A percentile compares a stretch with the other conserved stretches of the same genome.
Conservation (phyloP, 2,329 filamentous ascomycete species). For the Blastomyces gilchristii region DNA sequence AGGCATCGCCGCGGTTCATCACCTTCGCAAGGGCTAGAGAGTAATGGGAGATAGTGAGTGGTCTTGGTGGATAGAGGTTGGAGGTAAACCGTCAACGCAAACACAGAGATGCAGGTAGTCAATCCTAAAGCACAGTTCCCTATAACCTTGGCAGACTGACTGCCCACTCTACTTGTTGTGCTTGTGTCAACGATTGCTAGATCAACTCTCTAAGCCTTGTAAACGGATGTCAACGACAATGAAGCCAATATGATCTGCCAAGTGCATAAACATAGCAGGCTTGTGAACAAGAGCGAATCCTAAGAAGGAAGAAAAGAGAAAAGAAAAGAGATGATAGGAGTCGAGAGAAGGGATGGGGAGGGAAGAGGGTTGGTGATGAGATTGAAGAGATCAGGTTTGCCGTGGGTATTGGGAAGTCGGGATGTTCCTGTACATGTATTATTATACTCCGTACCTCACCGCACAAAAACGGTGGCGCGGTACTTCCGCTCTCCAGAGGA, state of each 20-base stretch:
- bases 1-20: slow-evolving; percentile 29
- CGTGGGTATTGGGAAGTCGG: too few species aligned
- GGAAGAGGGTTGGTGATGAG: background rate
- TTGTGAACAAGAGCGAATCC: too few species aligned
- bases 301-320: background rate
- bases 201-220: background rate
- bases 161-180: background rate
- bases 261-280: background rate
- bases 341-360: background rate
- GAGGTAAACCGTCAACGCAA: background rate
- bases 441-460: background rate
- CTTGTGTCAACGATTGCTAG: background rate
- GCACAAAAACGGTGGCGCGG: background rate
- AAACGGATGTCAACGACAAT: background rate
- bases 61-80: background rate
- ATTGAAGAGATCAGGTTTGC: background rate
- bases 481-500: background rate
- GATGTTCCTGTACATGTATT: too few species aligned
- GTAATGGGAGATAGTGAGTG: background rate
- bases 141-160: background rate
- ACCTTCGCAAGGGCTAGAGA: background rate
- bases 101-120: background rate
- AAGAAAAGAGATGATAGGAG: background rate
- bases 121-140: background rate
- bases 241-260: background rate